Evolutionary conservation across 73 alveolate species (phyloP).

Genomic region (Symbiodinium pilosum): DNA sequence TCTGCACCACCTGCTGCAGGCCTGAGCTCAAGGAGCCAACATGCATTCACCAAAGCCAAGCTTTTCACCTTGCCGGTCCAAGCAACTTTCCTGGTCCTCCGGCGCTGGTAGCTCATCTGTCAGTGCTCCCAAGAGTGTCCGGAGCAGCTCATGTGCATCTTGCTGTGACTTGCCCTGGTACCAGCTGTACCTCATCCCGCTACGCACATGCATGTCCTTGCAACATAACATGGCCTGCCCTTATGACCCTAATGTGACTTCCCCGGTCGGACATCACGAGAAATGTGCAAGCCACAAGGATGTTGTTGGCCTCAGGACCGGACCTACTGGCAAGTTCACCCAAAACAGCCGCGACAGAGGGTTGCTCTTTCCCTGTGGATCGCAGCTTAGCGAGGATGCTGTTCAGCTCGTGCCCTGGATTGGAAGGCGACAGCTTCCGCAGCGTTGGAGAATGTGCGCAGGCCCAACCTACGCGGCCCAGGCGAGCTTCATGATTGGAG

Average conservation of each 20-base stretch:
- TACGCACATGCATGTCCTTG: not conserved
- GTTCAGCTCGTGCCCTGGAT: not conserved
- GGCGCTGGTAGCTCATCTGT: slow-evolving; percentile 61
- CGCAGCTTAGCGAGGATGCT: not conserved
- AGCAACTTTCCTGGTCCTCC: not conserved
- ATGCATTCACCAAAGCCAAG: not conserved
- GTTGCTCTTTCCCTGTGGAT: not conserved
- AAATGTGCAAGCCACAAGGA: too few species aligned
- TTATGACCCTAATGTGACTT: not conserved
- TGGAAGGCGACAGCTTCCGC: not conserved
- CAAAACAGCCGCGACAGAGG: slow-evolving; percentile 47
- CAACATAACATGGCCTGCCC: not conserved
- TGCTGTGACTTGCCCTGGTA: slow-evolving; percentile 83
- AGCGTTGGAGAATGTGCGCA: not conserved
- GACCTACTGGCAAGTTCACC: slow-evolving; percentile 37
- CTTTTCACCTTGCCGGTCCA: not conserved
- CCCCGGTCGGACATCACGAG: too few species aligned
- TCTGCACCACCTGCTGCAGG: slow-evolving; percentile 9
- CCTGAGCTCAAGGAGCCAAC: not conserved
- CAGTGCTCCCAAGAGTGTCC: slow-evolving; percentile 72
- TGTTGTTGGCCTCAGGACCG: too few species aligned
- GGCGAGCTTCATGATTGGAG: not conserved
- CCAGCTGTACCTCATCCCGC: slow-evolving; percentile 29
- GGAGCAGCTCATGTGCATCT: slow-evolving; percentile 83
- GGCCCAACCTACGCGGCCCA: slow-evolving; percentile 52